Evolutionary conservation across 805 yeast species (phyloP).

Genomic region (Pichia insulana): DNA sequence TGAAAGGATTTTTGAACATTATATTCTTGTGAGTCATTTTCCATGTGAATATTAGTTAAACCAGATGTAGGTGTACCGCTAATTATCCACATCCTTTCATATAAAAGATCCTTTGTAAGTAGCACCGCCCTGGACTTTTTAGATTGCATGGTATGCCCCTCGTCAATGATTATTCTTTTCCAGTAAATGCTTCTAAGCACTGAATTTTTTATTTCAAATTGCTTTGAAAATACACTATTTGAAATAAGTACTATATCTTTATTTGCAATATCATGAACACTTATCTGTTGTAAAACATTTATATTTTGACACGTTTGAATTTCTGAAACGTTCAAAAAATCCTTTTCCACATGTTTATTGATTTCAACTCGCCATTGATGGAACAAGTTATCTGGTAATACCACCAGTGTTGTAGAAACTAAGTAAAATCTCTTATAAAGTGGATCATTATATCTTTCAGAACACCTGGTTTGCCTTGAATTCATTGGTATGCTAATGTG

Average conservation of each 20-base stretch:
- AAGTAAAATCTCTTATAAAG: conserved; percentile 29
- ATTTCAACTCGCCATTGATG: conserved; percentile 59
- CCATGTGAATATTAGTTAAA: conserved; percentile 46
- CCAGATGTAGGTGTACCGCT: conserved; percentile 76
- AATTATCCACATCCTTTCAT: conserved; percentile 66
- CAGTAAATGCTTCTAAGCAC: conserved; percentile 42
- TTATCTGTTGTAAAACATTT: conserved; percentile 28
- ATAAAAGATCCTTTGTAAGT: conserved; percentile 38
- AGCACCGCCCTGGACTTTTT: conserved; percentile 41
- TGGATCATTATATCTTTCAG: conserved; percentile 3
- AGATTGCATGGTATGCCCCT: conserved; percentile 59
- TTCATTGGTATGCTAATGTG: conserved; percentile 6
- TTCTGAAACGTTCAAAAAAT: conserved; percentile 30
- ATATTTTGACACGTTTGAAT: conserved; percentile 22
- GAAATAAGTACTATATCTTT: conserved; percentile 49
- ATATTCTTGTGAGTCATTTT: conserved; percentile 30
- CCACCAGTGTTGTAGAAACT: conserved; percentile 47
- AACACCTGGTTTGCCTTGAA: conserved; percentile 12
- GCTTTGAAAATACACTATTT: conserved; percentile 36
- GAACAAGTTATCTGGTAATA: conserved; percentile 59
- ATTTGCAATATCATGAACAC: conserved; percentile 24
- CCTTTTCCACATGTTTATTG: conserved; percentile 40
- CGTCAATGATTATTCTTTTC: conserved; percentile 69
- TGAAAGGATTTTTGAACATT: conserved; percentile 42
- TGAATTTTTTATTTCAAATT: conserved; percentile 27